Base-by-base conservation (phyloP, 805 yeast species). In the Helenozyma rhizophorensis region DNA sequence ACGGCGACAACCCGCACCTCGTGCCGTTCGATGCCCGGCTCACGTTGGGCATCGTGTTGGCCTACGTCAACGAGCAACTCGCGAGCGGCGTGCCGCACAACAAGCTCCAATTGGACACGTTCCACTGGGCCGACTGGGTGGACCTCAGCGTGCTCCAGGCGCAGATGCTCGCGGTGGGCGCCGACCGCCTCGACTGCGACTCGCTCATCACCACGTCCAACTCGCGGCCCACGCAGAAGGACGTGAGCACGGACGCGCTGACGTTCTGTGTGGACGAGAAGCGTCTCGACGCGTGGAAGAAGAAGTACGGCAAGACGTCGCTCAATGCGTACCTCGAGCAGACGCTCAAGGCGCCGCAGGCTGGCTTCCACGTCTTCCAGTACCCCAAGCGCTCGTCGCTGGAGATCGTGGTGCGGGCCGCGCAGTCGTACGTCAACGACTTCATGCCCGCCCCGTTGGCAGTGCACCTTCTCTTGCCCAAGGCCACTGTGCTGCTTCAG, bases 341-440 rank as follows among this genome's bases (percentile, higher is more conserved):
- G 9, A 27, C 48, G 10, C 27, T 16, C 8, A 11, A 24, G 2
- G 28, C 24, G 14, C 37, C 34, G 5, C 21, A 21, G 21, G 28
- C 68, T 1, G 70, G 72, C 0, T 66, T 65, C 40, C 73, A 68
- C 40, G 52, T 70, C 2, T 58, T 50, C 32, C 30, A 32, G n/a
- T 48, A 58, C 37, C 45, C 65, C 1, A 63, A 61, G 15, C 53
- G 68, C 24, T 48, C 65, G 1, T 43, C 52, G 1, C 51, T 42
- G 27, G 43, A 45, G 4, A 25, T 48, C 14, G 59, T 64, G 28
- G 42, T 51, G 2, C 23, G 65, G 4, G 62, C 63, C n/a, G 51
- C 63, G 4, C 58, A 53, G 34, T 62, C 72, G 9, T 70, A 56
- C 33, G 45, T 72, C 4, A 45, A 64, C 30, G 68, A 66, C 25